phyloP scores from a whole-genome alignment of 1,139 yeast species.

The Meyerozyma guilliermondii region DNA sequence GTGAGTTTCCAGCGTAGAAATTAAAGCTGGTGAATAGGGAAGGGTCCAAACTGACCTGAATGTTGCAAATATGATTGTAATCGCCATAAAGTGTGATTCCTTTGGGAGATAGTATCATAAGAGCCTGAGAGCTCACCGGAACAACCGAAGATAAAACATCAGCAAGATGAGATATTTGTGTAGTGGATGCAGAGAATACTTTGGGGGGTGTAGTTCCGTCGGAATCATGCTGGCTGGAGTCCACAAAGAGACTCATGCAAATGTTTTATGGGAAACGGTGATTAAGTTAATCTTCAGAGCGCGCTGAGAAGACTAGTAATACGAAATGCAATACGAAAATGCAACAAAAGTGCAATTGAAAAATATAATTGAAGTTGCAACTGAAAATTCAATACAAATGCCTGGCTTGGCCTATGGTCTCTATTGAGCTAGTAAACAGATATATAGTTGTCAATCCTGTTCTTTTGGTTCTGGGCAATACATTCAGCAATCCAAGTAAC shows the following conservation, averaged over 20 bases:
- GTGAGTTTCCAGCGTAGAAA: constrained; percentile 10
- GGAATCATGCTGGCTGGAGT: not conserved
- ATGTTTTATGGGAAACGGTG: too few relatives aligned
- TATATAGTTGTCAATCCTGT: constrained; percentile 72
- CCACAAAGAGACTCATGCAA: constrained; percentile 3
- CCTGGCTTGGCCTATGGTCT: too few relatives aligned
- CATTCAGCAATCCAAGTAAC: constrained; percentile 99
- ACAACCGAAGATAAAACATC: constrained; percentile 33
- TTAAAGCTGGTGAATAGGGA: constrained; percentile 30
- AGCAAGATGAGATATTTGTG: constrained; percentile 34
- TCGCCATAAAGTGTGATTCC: constrained; percentile 35
- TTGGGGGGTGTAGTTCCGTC: not conserved
- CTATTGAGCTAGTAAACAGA: constrained; percentile 49
- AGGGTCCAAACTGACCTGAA: constrained; percentile 31
- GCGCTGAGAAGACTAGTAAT: not conserved
- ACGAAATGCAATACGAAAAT: too few relatives aligned
- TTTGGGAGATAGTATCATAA: constrained; percentile 26
- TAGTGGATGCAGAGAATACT: constrained; percentile 33
- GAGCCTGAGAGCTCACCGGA: constrained; percentile 29
- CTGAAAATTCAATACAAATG: not conserved
- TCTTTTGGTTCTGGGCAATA: constrained; percentile 82
- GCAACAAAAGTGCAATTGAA: not conserved
- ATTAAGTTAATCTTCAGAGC: too few relatives aligned
- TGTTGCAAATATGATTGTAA: constrained; percentile 34
- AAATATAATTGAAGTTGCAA: too few relatives aligned